Conservation (phyloP, 169 alveolate genomes). For the Besnoitia besnoiti region DNA sequence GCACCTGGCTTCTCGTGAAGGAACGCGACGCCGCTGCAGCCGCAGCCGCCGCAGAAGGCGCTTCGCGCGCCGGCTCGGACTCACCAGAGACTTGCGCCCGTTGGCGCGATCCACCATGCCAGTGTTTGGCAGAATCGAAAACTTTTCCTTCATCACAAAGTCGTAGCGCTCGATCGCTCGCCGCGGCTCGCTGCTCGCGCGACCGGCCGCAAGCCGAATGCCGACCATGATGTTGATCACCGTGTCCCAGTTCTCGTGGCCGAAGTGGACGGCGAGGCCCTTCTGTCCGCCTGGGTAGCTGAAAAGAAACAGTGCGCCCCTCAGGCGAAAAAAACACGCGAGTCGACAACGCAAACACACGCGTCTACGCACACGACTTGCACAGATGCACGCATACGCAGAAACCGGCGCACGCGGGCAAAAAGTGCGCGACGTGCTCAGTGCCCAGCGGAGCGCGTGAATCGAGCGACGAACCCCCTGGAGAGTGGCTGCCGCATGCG, state of each 20-base stretch:
- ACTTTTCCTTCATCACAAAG: conserved; percentile 74
- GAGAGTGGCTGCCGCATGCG: too few species aligned
- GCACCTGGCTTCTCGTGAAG: too few species aligned
- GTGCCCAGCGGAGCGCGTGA: too few species aligned
- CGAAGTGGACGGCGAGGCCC: conserved; percentile 78
- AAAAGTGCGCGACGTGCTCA: too few species aligned
- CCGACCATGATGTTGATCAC: conserved; percentile 75
- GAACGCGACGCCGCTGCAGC: too few species aligned
- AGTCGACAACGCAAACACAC: too few species aligned
- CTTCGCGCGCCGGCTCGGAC: too few species aligned
- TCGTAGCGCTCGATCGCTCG: conserved; percentile 72
- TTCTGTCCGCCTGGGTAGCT: conserved; percentile 49
- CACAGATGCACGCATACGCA: not conserved
- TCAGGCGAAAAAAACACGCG: not conserved
- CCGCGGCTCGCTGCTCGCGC: conserved; percentile 64
- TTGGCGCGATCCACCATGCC: conserved; percentile 54
- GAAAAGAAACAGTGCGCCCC: not conserved
- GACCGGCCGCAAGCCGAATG: conserved; percentile 71
- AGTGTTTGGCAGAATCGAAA: conserved; percentile 69
- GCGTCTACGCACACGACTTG: too few species aligned
- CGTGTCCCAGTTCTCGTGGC: conserved; percentile 76
- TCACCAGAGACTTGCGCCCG: not conserved
- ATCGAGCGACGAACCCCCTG: too few species aligned
- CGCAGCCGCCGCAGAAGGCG: too few species aligned
- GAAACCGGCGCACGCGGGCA: not conserved